A percentile compares a stretch with the other conserved stretches of the same genome.
These are phyloP conservation scores for Fusarium acutatum DNA, from an alignment of 2,329 filamentous ascomycete species.

Conservation along the genomic window DNA sequence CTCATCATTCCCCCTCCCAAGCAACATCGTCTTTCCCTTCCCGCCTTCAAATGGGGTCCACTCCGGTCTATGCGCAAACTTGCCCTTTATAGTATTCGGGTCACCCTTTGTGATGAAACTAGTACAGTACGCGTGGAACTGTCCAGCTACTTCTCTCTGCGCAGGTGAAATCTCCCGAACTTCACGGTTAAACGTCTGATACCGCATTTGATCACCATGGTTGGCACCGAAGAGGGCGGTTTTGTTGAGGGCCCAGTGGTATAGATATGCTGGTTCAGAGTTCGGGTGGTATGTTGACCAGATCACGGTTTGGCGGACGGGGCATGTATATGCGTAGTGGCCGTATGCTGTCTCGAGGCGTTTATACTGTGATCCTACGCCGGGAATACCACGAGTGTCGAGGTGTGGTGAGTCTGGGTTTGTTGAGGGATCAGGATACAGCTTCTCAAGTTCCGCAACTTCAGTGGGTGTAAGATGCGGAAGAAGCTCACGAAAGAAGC, in stretches of 20 bases:
- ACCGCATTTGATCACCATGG: constrained; percentile 38
- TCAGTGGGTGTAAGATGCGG: constrained; percentile 34
- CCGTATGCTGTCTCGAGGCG: constrained; percentile 37
- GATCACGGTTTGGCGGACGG: constrained; percentile 34
- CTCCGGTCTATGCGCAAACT: constrained; percentile 30
- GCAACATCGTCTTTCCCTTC: no score
- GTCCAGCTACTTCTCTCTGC: constrained; percentile 36
- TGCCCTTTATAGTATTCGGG: constrained; percentile 34
- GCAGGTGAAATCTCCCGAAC: constrained; percentile 47
- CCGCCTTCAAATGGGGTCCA: constrained; percentile 40
- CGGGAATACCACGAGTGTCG: constrained; percentile 21
- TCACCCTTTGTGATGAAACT: constrained; percentile 36
- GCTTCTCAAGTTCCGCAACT: constrained; percentile 17
- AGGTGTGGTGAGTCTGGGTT: constrained; percentile 25
- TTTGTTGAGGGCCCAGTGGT: constrained; percentile 45
- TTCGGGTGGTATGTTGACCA: constrained; percentile 34
- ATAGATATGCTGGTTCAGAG: constrained; percentile 40
- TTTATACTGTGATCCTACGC: constrained; percentile 30
- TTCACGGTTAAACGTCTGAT: constrained; percentile 51
- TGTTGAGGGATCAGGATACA: constrained; percentile 33
- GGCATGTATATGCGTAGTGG: constrained; percentile 37
- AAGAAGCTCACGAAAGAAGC: constrained; percentile 42
- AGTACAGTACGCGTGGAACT: constrained; percentile 33
- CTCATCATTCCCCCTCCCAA: constrained; percentile 60
- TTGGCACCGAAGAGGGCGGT: constrained; percentile 33